phyloP scores from a whole-genome alignment of 1,284 basidiomycete genomes.

The Pyrrhoderma lamaoense region DNA sequence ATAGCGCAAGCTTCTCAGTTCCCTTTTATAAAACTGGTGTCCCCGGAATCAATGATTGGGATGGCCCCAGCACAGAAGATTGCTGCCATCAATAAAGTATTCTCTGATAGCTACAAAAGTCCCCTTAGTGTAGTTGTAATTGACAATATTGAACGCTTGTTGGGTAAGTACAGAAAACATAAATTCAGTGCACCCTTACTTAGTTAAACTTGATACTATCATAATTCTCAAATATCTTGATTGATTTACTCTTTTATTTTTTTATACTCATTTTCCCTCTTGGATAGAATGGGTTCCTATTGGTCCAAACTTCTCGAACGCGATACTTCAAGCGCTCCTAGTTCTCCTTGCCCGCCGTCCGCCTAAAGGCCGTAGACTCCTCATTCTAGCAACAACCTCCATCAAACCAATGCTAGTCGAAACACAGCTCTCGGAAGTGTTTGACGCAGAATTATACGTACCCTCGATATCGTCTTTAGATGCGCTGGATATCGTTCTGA shows the following conservation, averaged over 20 bases:
- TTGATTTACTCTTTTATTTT: no score
- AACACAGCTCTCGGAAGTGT: conserved; percentile 83
- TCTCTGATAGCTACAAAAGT: conserved; percentile 96
- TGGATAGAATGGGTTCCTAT: conserved; percentile 91
- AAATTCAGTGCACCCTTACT: no score
- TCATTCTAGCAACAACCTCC: conserved; percentile 91
- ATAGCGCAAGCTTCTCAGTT: conserved; percentile 91
- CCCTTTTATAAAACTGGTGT: conserved; percentile 98
- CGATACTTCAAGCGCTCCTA: conserved; percentile 86
- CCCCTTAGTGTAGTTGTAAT: conserved; percentile 94
- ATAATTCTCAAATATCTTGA: no score
- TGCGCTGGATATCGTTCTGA: conserved; percentile 72
- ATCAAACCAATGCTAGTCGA: conserved; percentile 83
- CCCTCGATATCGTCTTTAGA: conserved; percentile 73
- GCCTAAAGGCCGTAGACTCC: conserved; percentile 91
- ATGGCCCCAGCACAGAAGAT: conserved; percentile 91
- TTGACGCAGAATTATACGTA: conserved; percentile 85
- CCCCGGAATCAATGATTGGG: conserved; percentile 96
- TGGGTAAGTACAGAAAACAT: conserved; percentile 47
- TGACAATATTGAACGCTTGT: conserved; percentile 87
- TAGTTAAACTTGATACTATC: no score
- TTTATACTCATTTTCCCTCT: neutral
- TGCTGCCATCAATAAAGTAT: conserved; percentile 87
- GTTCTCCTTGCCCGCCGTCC: conserved; percentile 88
- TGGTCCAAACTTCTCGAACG: conserved; percentile 93